These are phyloP conservation scores for Trypanosoma congolense DNA, from an alignment of 208 protist species.

Conservation along the genomic window DNA sequence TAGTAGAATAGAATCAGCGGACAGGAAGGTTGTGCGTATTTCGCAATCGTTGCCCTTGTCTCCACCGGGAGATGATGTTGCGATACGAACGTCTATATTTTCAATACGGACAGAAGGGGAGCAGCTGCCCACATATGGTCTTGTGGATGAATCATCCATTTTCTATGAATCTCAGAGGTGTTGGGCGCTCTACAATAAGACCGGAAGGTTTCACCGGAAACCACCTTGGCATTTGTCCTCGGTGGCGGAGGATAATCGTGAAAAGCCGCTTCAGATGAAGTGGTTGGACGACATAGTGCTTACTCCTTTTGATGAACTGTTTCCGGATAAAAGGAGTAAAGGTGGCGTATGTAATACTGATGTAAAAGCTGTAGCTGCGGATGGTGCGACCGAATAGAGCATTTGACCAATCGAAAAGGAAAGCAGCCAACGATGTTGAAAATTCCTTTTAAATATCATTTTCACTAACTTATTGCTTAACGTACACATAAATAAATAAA, in stretches of 20 bases:
- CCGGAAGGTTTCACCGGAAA: constrained; percentile 48
- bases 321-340: too few species aligned
- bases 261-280: constrained; percentile 59
- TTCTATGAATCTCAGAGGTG: constrained; percentile 20
- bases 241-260: constrained; percentile 48
- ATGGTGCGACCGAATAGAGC: too few species aligned
- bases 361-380: not conserved
- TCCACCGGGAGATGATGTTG: too few species aligned
- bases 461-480: too few species aligned
- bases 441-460: too few species aligned
- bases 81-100: not conserved
- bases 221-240: constrained; percentile 75
- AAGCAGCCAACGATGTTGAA: too few species aligned
- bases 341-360: constrained; percentile 14
- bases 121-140: not conserved
- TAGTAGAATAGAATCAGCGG: not conserved
- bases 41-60: constrained; percentile 20
- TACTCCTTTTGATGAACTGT: constrained; percentile 37
- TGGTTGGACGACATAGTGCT: constrained; percentile 58
- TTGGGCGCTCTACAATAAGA: constrained; percentile 36
- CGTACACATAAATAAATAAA: too few species aligned
- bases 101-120: not conserved
- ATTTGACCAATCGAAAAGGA: too few species aligned
- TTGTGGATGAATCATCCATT: not conserved
- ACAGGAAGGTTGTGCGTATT: constrained; percentile 7